Conservation (phyloP, 2,329 filamentous ascomycete genomes). For the Stenocarpella maydis region DNA sequence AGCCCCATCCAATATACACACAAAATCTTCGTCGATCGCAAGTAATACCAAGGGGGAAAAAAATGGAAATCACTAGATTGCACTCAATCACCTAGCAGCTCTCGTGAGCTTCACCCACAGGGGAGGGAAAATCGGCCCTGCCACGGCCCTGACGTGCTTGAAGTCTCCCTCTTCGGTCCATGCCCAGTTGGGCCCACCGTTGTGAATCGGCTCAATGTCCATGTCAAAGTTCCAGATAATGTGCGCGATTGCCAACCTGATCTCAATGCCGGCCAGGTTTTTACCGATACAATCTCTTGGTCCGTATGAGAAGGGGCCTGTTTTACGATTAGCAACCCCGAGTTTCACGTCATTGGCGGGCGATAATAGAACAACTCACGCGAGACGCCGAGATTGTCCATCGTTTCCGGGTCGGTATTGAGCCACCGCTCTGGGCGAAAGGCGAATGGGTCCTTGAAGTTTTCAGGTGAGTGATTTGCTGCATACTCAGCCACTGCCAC, state of each 20-base stretch:
- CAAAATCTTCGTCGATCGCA: no score
- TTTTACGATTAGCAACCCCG: not conserved
- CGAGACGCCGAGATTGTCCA: not conserved
- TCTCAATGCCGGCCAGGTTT: not conserved
- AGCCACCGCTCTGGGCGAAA: constrained; percentile 20
- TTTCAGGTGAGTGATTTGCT: not conserved
- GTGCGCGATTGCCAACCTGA: not conserved
- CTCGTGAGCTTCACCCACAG: constrained; percentile 4
- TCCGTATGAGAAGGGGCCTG: not conserved
- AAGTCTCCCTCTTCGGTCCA: constrained; percentile 7
- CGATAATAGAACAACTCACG: not conserved
- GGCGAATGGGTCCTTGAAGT: constrained; percentile 3
- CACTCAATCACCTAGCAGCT: not conserved
- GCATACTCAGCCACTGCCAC: constrained; percentile 10
- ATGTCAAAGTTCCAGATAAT: constrained; percentile 12
- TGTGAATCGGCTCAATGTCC: not conserved
- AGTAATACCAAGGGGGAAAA: no score
- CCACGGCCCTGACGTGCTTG: constrained; percentile 8
- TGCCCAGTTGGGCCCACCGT: not conserved
- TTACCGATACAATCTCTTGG: constrained; percentile 6
- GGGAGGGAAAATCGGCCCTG: not conserved
- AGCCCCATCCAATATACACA: no score
- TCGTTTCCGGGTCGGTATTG: not conserved
- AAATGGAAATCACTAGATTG: not conserved
- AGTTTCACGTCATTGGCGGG: no score